These are phyloP conservation scores for Chenopodium berlandieri DNA, from an alignment of 148 eudicot species.

Conservation along the genomic window DNA sequence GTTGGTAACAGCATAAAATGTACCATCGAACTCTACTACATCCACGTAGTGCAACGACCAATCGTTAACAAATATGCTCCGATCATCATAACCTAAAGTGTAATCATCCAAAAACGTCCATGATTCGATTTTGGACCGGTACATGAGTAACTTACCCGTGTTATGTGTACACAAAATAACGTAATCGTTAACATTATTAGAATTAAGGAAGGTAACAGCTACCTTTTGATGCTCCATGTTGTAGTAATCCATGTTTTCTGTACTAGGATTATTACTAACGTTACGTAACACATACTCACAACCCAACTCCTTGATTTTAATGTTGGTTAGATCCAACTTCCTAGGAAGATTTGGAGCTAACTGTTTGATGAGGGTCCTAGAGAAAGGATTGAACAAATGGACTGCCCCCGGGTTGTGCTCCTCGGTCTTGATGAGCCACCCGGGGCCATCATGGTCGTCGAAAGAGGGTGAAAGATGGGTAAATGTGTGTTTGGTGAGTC, in stretches of 20 bases:
- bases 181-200: conserved; percentile 4
- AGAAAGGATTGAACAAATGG: conserved; percentile 27
- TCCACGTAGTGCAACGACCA: conserved; percentile 38
- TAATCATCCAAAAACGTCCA: conserved; percentile 34
- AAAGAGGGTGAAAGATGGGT: conserved; percentile 7
- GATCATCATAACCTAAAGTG: conserved; percentile 35
- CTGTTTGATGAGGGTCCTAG: conserved; percentile 18
- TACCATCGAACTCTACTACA: conserved; percentile 24
- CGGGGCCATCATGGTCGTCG: neutral
- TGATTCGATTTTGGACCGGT: conserved; percentile 15
- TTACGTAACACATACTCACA: conserved; percentile 31
- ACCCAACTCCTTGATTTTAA: conserved; percentile 24
- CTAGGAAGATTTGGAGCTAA: conserved; percentile 11
- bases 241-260: conserved; percentile 2
- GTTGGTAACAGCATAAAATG: conserved; percentile 33
- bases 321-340: conserved; percentile 22
- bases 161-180: conserved; percentile 28
- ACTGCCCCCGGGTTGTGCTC: conserved; percentile 16
- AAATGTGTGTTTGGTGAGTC: conserved; percentile 24
- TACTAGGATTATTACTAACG: neutral
- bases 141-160: conserved; percentile 35
- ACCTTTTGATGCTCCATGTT: conserved; percentile 37
- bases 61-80: conserved; percentile 34
- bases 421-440: conserved; percentile 34
- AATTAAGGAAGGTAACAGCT: conserved; percentile 11